These are phyloP conservation scores for Gliomastix tumulicola DNA, from an alignment of 2,329 filamentous ascomycete species.

Conservation along the genomic window DNA sequence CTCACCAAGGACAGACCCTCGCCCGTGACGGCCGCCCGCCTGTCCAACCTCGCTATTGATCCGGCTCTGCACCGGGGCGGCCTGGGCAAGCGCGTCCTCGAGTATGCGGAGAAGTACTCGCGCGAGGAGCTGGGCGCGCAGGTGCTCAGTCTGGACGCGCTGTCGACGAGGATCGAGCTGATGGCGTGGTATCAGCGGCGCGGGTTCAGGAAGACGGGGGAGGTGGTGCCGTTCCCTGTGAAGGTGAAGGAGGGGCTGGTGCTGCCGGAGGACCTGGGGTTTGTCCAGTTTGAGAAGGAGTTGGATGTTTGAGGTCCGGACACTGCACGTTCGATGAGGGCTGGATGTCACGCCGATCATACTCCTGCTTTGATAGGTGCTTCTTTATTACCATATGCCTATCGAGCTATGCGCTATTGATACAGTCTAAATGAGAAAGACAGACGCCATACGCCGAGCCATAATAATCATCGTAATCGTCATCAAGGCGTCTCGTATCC, in stretches of 20 bases:
- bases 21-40: conserved; percentile 9
- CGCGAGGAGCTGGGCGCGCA: not conserved
- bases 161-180: conserved; percentile 7
- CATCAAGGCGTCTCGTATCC: conserved; percentile 5
- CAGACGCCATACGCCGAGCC: no score
- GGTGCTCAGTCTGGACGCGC: not conserved
- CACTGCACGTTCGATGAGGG: no score
- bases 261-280: conserved; percentile 21
- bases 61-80: not conserved
- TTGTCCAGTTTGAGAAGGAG: conserved; percentile 26
- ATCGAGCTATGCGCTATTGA: no score
- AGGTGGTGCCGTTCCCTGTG: conserved; percentile 20
- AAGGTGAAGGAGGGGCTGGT: conserved; percentile 7
- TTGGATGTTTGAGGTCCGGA: no score
- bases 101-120: not conserved
- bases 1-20: not conserved
- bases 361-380: no score
- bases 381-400: no score
- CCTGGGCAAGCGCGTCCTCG: not conserved
- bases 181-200: not conserved
- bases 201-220: conserved; percentile 17
- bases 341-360: no score
- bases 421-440: no score
- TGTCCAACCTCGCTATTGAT: conserved; percentile 19
- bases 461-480: conserved; percentile 1